Evolutionary conservation across 768 basidiomycete species (phyloP).

Genomic region (Grammothele lineata): DNA sequence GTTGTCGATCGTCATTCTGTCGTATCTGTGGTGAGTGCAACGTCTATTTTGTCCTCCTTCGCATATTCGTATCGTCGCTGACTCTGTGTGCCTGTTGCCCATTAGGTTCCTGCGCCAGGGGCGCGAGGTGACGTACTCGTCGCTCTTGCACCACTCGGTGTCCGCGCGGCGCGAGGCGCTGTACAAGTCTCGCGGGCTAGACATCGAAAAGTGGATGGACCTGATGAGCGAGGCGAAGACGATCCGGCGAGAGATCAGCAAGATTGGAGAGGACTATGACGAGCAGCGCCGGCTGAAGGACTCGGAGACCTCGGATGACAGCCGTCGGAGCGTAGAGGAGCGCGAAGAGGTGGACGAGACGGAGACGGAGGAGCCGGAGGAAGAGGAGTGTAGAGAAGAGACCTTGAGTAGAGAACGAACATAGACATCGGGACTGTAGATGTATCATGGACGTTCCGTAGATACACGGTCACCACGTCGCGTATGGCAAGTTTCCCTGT

Average conservation of each 20-base stretch:
- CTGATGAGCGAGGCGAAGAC: slow-evolving; percentile 45
- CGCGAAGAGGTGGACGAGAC: no score
- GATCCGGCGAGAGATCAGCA: slow-evolving; percentile 48
- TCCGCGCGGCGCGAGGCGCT: slow-evolving; percentile 51
- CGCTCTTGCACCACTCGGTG: slow-evolving; percentile 54
- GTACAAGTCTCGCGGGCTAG: slow-evolving; percentile 53
- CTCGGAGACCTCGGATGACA: no score
- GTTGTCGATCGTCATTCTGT: slow-evolving; percentile 54
- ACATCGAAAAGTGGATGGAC: slow-evolving; percentile 59
- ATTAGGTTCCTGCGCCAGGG: slow-evolving; percentile 56
- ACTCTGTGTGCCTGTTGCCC: no score
- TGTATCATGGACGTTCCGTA: no score
- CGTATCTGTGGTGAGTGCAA: slow-evolving; percentile 50
- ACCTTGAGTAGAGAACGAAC: no score
- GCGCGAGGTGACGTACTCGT: slow-evolving; percentile 62
- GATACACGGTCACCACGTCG: no score
- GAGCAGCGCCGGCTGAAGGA: no score
- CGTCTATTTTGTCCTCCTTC: neutral
- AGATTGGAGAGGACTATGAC: slow-evolving; percentile 62
- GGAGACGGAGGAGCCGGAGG: no score
- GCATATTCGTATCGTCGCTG: neutral
- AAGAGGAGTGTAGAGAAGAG: no score
- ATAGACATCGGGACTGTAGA: no score
- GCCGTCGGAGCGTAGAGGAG: no score
- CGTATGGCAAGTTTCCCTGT: no score